These are phyloP conservation scores for Austroboletus rostrupii DNA, from an alignment of 1,284 basidiomycete species.

Conservation along the genomic window DNA sequence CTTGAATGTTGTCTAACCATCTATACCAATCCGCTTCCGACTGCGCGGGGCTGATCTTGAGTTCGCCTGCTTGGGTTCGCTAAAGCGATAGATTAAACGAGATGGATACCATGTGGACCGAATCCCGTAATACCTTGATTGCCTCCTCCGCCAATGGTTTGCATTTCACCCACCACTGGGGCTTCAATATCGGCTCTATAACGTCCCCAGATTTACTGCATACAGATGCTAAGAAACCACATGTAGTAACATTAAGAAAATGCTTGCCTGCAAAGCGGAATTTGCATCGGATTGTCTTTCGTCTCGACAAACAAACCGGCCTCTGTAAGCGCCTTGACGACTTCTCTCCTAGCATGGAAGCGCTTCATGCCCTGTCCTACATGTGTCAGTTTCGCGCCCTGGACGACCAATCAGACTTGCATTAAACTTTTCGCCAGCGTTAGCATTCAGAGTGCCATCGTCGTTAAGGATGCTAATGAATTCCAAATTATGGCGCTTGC, in stretches of 20 bases:
- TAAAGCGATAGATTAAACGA: slow-evolving; percentile 28
- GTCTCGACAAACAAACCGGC: slow-evolving; percentile 86
- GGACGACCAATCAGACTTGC: slow-evolving; percentile 32
- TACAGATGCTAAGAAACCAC: neutral
- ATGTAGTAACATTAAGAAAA: slow-evolving; percentile 17
- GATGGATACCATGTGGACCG: neutral
- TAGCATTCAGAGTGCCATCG: slow-evolving; percentile 93
- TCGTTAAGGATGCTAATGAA: slow-evolving; percentile 98
- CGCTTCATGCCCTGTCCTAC: slow-evolving; percentile 82
- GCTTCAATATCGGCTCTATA: slow-evolving; percentile 95
- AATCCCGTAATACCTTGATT: slow-evolving; percentile 57
- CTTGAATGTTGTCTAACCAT: slow-evolving; percentile 95
- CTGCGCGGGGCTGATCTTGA: slow-evolving; percentile 78
- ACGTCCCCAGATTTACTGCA: slow-evolving; percentile 90
- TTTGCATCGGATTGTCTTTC: slow-evolving; percentile 94
- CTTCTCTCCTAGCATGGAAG: slow-evolving; percentile 87
- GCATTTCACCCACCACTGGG: slow-evolving; percentile 99
- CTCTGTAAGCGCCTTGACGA: slow-evolving; percentile 85
- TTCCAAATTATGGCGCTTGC: slow-evolving; percentile 81
- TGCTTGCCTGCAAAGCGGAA: slow-evolving; percentile 79
- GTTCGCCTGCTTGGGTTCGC: slow-evolving; percentile 85
- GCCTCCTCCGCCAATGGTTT: slow-evolving; percentile 90
- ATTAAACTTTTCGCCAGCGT: slow-evolving; percentile 80
- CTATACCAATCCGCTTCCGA: slow-evolving; percentile 95
- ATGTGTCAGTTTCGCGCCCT: neutral